phyloP scores from a whole-genome alignment of 805 yeast genomes.

The Danielozyma ontarioensis region DNA sequence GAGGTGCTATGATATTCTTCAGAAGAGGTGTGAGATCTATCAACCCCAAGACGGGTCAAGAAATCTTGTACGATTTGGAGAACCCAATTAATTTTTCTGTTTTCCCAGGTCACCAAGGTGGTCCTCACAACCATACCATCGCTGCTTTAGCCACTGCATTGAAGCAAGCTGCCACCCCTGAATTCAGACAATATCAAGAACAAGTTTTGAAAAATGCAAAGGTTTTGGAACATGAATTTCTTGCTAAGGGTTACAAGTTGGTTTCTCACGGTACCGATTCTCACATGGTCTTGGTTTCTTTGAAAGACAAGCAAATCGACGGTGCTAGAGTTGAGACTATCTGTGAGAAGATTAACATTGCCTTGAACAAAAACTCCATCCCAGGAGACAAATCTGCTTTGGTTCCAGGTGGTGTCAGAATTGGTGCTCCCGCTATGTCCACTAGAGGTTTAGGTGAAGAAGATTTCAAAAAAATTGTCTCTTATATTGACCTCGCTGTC shows the following conservation, averaged over 20 bases:
- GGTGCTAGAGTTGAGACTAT: conserved; percentile 95
- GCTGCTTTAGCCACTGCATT: conserved; percentile 94
- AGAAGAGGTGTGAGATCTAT: conserved; percentile 88
- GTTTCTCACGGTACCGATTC: conserved; percentile 95
- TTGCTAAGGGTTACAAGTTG: conserved; percentile 60
- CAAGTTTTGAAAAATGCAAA: conserved; percentile 79
- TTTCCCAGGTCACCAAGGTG: conserved; percentile 99
- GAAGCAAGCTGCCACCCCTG: conserved; percentile 86
- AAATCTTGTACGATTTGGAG: conserved; percentile 81
- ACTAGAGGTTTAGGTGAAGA: conserved; percentile 82
- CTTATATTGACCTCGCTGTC: conserved; percentile 75
- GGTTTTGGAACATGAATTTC: conserved; percentile 66
- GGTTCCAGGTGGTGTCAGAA: conserved; percentile 93
- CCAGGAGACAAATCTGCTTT: conserved; percentile 96
- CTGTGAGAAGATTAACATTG: conserved; percentile 85
- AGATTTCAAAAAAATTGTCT: conserved; percentile 79
- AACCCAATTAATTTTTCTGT: conserved; percentile 91
- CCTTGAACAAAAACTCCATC: conserved; percentile 92
- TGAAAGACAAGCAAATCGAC: conserved; percentile 76
- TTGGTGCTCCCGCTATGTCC: conserved; percentile 98
- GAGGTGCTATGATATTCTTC: conserved; percentile 97
- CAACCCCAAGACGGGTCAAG: conserved; percentile 77
- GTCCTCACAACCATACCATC: conserved; percentile 98
- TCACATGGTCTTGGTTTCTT: conserved; percentile 81
- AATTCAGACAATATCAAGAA: conserved; percentile 80